Conservation (phyloP, 352 stramenopile species). For the Globisporangium echinulatum region DNA sequence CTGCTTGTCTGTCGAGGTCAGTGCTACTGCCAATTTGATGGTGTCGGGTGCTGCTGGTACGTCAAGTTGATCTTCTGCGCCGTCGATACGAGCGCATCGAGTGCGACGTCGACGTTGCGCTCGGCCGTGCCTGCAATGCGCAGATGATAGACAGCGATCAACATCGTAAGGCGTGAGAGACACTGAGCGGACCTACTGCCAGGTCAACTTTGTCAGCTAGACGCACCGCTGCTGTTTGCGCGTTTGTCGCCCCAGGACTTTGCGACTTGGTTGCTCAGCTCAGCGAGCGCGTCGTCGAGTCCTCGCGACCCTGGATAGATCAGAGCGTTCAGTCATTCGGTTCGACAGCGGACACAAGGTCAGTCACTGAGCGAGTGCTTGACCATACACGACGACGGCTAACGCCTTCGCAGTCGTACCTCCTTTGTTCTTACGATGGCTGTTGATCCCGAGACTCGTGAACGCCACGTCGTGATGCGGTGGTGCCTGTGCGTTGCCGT, state of each 20-base stretch:
- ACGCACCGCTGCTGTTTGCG: conserved; percentile 6
- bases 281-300: conserved; percentile 53
- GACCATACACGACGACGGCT: too few relatives aligned
- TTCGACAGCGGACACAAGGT: too few relatives aligned
- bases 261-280: conserved; percentile 50
- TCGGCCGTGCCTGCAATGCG: conserved; percentile 4
- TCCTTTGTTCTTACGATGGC: conserved; percentile 17
- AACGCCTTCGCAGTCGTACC: too few relatives aligned
- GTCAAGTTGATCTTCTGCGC: conserved; percentile 53
- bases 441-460: conserved; percentile 9
- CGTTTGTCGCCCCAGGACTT: conserved; percentile 27
- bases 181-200: too few relatives aligned
- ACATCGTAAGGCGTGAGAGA: too few relatives aligned
- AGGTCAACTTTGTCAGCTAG: too few relatives aligned
- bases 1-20: too few relatives aligned
- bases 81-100: conserved; percentile 55
- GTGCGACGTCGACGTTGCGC: conserved; percentile 38
- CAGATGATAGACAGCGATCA: too few relatives aligned
- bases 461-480: conserved; percentile 18
- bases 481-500: conserved; percentile 5
- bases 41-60: conserved; percentile 25
- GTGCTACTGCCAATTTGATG: not conserved
- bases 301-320: conserved; percentile 19
- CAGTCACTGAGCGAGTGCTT: too few relatives aligned
- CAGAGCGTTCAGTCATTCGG: too few relatives aligned